Evolutionary conservation across 1,284 basidiomycete genomes (phyloP).

Genomic region (Puccinia triticina): DNA sequence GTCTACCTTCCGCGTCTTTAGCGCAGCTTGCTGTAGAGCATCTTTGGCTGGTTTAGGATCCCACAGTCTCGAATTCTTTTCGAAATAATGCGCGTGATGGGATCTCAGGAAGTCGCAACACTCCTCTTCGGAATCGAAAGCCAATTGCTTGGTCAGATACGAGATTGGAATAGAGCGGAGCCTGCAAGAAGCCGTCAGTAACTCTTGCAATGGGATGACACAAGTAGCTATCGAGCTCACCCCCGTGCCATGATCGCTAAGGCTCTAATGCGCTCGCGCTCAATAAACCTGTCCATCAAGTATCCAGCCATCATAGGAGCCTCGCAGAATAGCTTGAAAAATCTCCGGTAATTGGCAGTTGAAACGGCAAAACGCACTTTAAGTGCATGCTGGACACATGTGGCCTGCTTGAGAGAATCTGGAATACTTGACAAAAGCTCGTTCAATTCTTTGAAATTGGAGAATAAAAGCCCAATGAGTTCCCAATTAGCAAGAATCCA

Average conservation of each 20-base stretch:
- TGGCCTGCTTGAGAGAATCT: constrained; percentile 76
- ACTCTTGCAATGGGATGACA: constrained; percentile 6
- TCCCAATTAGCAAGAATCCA: constrained; percentile 49
- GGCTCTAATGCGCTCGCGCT: constrained; percentile 83
- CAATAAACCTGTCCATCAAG: constrained; percentile 98
- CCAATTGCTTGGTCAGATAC: constrained; percentile 79
- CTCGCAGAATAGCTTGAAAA: constrained; percentile 81
- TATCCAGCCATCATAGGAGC: constrained; percentile 98
- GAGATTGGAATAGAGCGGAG: constrained; percentile 76
- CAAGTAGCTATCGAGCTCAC: constrained; percentile 65
- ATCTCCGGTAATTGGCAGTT: constrained; percentile 88
- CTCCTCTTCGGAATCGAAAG: constrained; percentile 72
- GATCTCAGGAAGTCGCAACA: constrained; percentile 72
- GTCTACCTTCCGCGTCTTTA: constrained; percentile 64
- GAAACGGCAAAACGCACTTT: constrained; percentile 82
- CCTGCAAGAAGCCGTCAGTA: constrained; percentile 63
- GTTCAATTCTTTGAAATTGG: constrained; percentile 72
- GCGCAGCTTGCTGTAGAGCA: constrained; percentile 61
- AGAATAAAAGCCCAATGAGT: constrained; percentile 59
- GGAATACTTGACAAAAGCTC: constrained; percentile 94
- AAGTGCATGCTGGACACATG: constrained; percentile 84
- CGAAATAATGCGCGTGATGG: constrained; percentile 67
- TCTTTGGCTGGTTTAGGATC: constrained; percentile 63
- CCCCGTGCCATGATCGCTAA: constrained; percentile 87
- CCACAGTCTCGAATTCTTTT: constrained; percentile 59